These are phyloP conservation scores for Mortierella sp. DNA, from an alignment of 371 early-diverging fungal genomes.

Conservation along the genomic window DNA sequence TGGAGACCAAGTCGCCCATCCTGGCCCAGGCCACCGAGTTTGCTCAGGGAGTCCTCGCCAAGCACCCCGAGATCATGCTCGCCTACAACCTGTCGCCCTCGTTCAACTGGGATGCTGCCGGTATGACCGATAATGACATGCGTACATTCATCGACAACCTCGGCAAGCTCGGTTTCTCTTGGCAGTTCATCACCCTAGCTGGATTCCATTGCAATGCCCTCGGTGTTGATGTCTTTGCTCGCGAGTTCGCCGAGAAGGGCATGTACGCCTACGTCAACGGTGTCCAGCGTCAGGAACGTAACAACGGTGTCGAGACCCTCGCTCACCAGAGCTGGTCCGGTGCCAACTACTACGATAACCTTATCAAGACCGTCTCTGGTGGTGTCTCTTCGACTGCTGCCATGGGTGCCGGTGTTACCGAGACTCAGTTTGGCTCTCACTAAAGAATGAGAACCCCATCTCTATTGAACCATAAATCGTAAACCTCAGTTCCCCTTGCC, in stretches of 20 bases:
- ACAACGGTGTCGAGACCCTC: constrained; percentile 91
- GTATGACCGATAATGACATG: constrained; percentile 93
- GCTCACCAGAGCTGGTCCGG: constrained; percentile 99
- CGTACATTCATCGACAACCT: constrained; percentile 82
- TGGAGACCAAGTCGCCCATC: constrained; percentile 97
- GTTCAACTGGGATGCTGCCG: constrained; percentile 98
- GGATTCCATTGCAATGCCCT: constrained; percentile 96
- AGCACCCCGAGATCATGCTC: constrained; percentile 71
- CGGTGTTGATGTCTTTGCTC: constrained; percentile 89
- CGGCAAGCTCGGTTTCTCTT: constrained; percentile 93
- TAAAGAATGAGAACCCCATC: constrained; percentile 15
- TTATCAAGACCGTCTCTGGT: constrained; percentile 93
- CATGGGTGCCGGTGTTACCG: constrained; percentile 95
- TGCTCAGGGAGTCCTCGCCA: constrained; percentile 81
- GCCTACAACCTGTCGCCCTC: constrained; percentile 98
- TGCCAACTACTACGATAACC: constrained; percentile 92
- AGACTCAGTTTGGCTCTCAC: constrained; percentile 75
- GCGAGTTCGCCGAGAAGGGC: constrained; percentile 88
- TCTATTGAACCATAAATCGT: neutral
- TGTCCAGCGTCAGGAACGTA: constrained; percentile 95
- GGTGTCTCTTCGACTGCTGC: constrained; percentile 97
- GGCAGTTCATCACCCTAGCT: constrained; percentile 98
- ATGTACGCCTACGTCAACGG: constrained; percentile 96
- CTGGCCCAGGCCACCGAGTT: constrained; percentile 94
- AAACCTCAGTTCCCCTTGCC: no score